Percentiles rank a stretch among this genome's conserved stretches.
Conservation (phyloP, 768 basidiomycete genomes). For the Strobilomyces confusus region DNA sequence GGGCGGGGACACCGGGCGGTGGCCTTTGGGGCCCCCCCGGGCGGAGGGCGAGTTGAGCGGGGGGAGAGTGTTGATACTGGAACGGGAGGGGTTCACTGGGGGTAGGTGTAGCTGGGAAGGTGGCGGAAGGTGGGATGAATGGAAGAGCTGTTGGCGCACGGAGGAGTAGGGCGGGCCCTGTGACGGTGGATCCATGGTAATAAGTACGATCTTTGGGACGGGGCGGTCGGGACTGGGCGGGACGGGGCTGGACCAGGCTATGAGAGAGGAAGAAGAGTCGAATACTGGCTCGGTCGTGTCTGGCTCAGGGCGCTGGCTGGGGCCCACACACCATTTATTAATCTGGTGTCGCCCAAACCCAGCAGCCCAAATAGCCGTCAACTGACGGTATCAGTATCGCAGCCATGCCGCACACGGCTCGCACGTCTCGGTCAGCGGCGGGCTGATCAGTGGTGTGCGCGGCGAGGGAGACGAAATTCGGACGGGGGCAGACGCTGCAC, state of each 20-base stretch:
- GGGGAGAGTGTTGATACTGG: conserved; percentile 38
- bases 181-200: conserved; percentile 27
- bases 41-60: conserved; percentile 36
- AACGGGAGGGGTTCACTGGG: conserved; percentile 33
- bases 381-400: conserved; percentile 13
- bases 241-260: conserved; percentile 7
- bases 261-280: neutral
- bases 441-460: neutral
- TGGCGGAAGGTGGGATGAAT: conserved; percentile 41
- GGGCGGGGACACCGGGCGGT: no score
- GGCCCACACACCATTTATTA: conserved; percentile 26
- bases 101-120: conserved; percentile 40
- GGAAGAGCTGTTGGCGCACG: conserved; percentile 36
- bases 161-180: conserved; percentile 28
- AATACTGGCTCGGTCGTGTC: neutral
- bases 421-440: neutral
- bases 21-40: no score
- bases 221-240: conserved; percentile 3
- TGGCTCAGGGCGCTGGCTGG: conserved; percentile 10
- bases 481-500: neutral
- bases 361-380: conserved; percentile 26
- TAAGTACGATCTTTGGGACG: neutral
- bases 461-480: neutral
- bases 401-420: neutral
- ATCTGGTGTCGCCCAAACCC: conserved; percentile 14